These are phyloP conservation scores for Tilletiopsis washingtonensis DNA, from an alignment of 1,284 basidiomycete species.

Conservation along the genomic window DNA sequence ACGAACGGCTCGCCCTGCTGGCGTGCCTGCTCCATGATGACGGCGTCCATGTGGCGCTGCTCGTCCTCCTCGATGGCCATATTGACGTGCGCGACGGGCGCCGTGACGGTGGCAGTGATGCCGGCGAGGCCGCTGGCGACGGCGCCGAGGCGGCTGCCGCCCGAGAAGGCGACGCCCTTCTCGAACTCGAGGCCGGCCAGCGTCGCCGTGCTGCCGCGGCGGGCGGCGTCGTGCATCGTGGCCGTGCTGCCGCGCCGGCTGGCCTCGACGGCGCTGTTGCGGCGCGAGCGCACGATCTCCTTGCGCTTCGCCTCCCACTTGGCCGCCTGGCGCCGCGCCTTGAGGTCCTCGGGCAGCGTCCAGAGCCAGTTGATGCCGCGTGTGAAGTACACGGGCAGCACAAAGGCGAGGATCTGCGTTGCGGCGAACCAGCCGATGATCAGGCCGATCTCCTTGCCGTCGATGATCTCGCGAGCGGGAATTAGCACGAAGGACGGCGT, in stretches of 20 bases:
- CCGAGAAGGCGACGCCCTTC: conserved; percentile 5
- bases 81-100: conserved; percentile 9
- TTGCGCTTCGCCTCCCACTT: not conserved
- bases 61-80: conserved; percentile 14
- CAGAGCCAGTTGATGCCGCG: conserved; percentile 5
- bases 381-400: conserved; percentile 25
- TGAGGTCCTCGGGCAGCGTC: not conserved
- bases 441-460: conserved; percentile 28
- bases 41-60: conserved; percentile 14
- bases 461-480: conserved; percentile 31
- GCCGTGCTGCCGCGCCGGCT: not conserved
- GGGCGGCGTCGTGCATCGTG: not conserved
- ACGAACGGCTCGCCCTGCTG: conserved; percentile 31
- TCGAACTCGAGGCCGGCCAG: conserved; percentile 11
- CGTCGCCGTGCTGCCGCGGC: conserved; percentile 4
- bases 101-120: conserved; percentile 21
- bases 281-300: not conserved
- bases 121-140: conserved; percentile 23
- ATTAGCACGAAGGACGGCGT: conserved; percentile 26
- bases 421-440: conserved; percentile 31
- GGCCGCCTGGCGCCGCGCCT: not conserved
- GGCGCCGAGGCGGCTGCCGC: conserved; percentile 11
- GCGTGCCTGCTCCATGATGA: conserved; percentile 29
- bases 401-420: conserved; percentile 19
- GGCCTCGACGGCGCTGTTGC: not conserved